phyloP scores from a whole-genome alignment of 768 basidiomycete genomes.

The Gymnopilus dilepis region DNA sequence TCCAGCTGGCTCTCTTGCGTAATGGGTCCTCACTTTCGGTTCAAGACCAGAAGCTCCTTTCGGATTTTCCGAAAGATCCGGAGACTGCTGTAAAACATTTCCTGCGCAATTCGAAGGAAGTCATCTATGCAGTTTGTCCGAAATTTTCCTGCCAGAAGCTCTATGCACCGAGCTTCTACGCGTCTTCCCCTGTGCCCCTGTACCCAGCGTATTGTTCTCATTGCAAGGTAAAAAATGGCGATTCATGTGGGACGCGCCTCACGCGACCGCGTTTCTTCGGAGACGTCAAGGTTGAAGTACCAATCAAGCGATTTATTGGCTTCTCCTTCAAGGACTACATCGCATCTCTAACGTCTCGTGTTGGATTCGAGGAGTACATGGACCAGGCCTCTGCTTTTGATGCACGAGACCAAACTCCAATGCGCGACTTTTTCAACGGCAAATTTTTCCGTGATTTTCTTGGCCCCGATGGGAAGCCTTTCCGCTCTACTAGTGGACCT shows the following conservation, averaged over 20 bases:
- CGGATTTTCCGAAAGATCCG: neutral
- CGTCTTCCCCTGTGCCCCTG: slow-evolving; percentile 5
- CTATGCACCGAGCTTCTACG: slow-evolving; percentile 16
- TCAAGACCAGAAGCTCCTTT: neutral
- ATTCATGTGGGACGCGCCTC: slow-evolving; percentile 11
- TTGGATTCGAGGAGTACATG: slow-evolving; percentile 32
- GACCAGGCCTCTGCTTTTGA: neutral
- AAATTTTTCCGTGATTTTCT: neutral
- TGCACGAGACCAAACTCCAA: no score
- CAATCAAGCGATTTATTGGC: slow-evolving; percentile 25
- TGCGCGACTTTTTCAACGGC: slow-evolving; percentile 6
- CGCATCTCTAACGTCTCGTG: slow-evolving; percentile 27
- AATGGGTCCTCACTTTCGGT: no score
- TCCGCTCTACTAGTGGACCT: slow-evolving; percentile 18
- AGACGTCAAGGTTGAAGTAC: slow-evolving; percentile 5
- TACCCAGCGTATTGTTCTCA: slow-evolving; percentile 21
- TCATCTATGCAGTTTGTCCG: slow-evolving; percentile 22
- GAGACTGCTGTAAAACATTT: neutral
- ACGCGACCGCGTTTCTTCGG: slow-evolving; percentile 2
- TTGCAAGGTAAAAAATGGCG: slow-evolving; percentile 4
- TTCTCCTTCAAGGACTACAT: slow-evolving; percentile 32
- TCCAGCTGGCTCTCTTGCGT: slow-evolving; percentile 7
- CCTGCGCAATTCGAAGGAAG: slow-evolving; percentile 7
- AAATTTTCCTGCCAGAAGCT: slow-evolving; percentile 17
- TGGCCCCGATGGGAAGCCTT: slow-evolving; percentile 28